These are phyloP conservation scores for Calvatia gigantea DNA, from an alignment of 768 basidiomycete species.

Conservation along the genomic window DNA sequence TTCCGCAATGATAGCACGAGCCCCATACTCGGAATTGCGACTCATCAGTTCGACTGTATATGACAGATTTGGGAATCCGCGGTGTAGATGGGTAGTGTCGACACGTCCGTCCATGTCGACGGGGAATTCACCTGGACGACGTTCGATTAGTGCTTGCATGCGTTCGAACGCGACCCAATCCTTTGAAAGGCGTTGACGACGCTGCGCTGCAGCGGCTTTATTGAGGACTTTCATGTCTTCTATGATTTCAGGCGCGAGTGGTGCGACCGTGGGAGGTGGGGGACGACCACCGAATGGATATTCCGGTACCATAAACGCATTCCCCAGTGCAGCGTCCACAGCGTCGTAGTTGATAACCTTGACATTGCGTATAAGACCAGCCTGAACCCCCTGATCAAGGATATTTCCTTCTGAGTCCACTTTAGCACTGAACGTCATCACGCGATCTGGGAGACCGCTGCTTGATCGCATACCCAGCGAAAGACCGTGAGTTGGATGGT, in stretches of 20 bases:
- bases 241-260: conserved; percentile 20
- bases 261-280: not conserved
- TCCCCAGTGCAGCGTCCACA: conserved; percentile 53
- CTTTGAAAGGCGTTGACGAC: not conserved
- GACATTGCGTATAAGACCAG: conserved; percentile 74
- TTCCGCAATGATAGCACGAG: conserved; percentile 67
- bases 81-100: conserved; percentile 25
- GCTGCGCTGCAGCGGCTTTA: not conserved
- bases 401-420: conserved; percentile 62
- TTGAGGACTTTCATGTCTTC: conserved; percentile 28
- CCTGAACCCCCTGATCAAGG: conserved; percentile 62
- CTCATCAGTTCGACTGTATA: conserved; percentile 39
- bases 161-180: conserved; percentile 8
- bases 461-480: conserved; percentile 32
- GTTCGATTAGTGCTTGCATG: not conserved
- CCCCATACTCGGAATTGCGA: conserved; percentile 28
- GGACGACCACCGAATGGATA: conserved; percentile 44
- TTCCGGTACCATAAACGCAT: not conserved
- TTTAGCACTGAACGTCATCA: conserved; percentile 79
- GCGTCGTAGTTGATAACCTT: conserved; percentile 59
- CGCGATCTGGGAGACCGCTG: conserved; percentile 43
- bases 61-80: conserved; percentile 45
- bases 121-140: conserved; percentile 23
- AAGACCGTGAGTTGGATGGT: conserved; percentile 36
- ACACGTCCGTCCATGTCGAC: conserved; percentile 27